Evolutionary conservation across 2,329 filamentous ascomycete genomes (phyloP).

Genomic region (Raffaelea arxii): DNA sequence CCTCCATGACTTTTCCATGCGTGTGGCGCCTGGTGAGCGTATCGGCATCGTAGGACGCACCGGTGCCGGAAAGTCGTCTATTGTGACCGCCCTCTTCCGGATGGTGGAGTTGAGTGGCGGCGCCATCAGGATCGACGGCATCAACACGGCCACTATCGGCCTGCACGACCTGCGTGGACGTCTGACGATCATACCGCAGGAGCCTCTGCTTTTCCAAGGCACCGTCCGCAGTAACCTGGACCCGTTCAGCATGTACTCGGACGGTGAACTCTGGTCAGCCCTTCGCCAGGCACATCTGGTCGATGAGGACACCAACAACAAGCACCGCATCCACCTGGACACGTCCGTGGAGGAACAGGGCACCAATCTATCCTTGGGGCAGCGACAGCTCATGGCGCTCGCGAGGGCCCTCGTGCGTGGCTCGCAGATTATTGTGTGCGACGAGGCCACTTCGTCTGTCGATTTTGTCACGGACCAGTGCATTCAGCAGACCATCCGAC

Average conservation of each 20-base stretch:
- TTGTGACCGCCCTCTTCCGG: conserved; percentile 75
- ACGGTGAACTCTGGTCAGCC: conserved; percentile 68
- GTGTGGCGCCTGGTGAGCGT: conserved; percentile 64
- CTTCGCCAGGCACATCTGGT: conserved; percentile 67
- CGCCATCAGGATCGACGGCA: conserved; percentile 53
- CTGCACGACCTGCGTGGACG: conserved; percentile 67
- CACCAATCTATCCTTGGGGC: conserved; percentile 88
- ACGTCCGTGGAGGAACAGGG: conserved; percentile 85
- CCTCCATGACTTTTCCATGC: conserved; percentile 59
- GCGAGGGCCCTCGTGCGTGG: conserved; percentile 81
- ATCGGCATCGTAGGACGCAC: conserved; percentile 76
- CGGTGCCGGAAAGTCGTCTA: conserved; percentile 73
- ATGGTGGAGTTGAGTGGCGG: conserved; percentile 57
- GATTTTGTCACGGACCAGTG: conserved; percentile 96
- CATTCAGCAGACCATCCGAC: conserved; percentile 82
- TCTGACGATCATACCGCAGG: conserved; percentile 75
- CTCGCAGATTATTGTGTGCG: conserved; percentile 88
- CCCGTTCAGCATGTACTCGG: conserved; percentile 68
- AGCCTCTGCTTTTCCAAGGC: conserved; percentile 73
- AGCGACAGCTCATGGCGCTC: conserved; percentile 90
- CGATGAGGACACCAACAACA: conserved; percentile 25
- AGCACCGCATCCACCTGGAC: conserved; percentile 66
- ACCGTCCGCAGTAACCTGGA: conserved; percentile 74
- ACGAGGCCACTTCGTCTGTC: conserved; percentile 87
- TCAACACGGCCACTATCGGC: conserved; percentile 63